Base-by-base conservation (phyloP, 2,329 filamentous ascomycete genomes). In the Ascocoryne sarcoides region DNA sequence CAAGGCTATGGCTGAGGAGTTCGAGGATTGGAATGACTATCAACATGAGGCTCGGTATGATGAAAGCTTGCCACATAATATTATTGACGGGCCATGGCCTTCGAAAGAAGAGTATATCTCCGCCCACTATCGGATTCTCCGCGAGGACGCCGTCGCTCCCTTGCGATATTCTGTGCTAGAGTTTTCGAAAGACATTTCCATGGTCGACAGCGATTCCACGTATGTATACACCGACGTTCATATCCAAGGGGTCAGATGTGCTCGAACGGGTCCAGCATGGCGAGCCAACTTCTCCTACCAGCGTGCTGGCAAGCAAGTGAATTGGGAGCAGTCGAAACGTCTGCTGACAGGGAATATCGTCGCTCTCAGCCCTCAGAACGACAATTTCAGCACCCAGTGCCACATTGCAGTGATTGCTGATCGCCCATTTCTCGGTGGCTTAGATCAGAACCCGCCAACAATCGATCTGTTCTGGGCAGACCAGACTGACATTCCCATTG, bases 381-480 rank as follows among this genome's bases (percentile, higher is more conserved):
- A 94, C 52, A 66, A 64, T 5, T 93, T 93, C 53, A 55, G 65
- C 19, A 74, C 59, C 0, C 68, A 75, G 21, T 88, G 84, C 48
- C 73, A 81, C 30, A 67, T 92, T 3, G 88, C 82, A 0, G 68
- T 77, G 2, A 72, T 95, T 16, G 84, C 83, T 4, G 83, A 83
- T 12, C 71, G 85, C 10, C 76, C 78, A 0, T 58, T 86, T 3
- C 62, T 67, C 1, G 66, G 63, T 10, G 75, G 74, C 0, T 62
- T 93, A 0, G 70, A 82, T 29, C 68, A 75, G 21, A 73, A 76
- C 32, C 80, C 83, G 0, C 82, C 84, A 0, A 72, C 80, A 23
- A 71, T 95, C 12, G 86, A 95, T 49, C 65, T 95, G 0, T 81
- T 82, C 54, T 89, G 87, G 65, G 73, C 75, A 0, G 61, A 71